Percentiles rank a stretch among this genome's conserved stretches.
phyloP scores from a whole-genome alignment of 2,329 filamentous ascomycete genomes.

The Colletotrichum lentis region DNA sequence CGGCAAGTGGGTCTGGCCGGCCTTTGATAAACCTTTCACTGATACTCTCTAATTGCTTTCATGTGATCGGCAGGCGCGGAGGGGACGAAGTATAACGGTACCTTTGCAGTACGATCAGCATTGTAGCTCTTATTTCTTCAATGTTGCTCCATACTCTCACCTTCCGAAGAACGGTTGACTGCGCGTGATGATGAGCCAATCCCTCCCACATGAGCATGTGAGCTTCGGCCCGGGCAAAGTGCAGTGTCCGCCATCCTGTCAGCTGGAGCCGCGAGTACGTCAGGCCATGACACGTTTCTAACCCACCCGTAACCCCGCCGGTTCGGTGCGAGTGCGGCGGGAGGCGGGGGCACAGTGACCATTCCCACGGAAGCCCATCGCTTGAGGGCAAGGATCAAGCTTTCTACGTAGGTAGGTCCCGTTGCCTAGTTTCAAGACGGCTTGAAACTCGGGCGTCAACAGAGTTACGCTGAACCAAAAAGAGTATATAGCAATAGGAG shows the following conservation, averaged over 20 bases:
- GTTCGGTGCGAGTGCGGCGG: constrained; percentile 25
- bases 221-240: constrained; percentile 24
- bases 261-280: constrained; percentile 9
- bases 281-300: not conserved
- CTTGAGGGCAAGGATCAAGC: constrained; percentile 9
- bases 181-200: not conserved
- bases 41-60: not conserved
- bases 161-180: not conserved
- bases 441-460: constrained; percentile 17
- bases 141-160: not conserved
- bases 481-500: constrained; percentile 8
- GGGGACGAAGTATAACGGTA: not conserved
- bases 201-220: constrained; percentile 4
- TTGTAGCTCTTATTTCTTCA: not conserved
- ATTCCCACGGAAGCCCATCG: not conserved
- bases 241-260: constrained; percentile 3
- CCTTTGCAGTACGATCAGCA: not conserved
- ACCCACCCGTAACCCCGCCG: constrained; percentile 18
- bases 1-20: constrained; percentile 13
- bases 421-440: constrained; percentile 20
- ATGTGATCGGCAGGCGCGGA: not conserved
- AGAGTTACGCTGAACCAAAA: constrained; percentile 23
- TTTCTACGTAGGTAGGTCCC: not conserved
- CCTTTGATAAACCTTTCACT: not conserved
- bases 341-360: not conserved